Conservation (phyloP, 345 rosid species). For the Luvunga scandens region DNA sequence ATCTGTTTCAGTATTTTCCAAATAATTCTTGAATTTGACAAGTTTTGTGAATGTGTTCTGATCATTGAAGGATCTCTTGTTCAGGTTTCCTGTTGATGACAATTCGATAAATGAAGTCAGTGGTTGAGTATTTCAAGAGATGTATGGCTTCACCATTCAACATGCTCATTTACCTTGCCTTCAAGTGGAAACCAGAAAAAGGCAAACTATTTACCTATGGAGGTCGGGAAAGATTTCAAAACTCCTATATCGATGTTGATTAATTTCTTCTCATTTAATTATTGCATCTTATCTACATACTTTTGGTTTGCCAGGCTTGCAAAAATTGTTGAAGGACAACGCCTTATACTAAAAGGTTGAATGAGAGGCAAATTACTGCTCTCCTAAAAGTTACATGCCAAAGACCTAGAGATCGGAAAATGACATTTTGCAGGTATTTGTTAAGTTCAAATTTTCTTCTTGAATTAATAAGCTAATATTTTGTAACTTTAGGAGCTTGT, state of each 20-base stretch:
- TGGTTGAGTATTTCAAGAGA: constrained; percentile 96
- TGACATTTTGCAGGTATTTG: constrained; percentile 67
- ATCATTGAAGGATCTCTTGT: constrained; percentile 4
- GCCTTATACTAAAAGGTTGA: constrained; percentile 88
- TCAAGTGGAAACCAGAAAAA: constrained; percentile 96
- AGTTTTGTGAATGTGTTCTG: constrained; percentile 8
- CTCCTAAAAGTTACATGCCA: constrained; percentile 94
- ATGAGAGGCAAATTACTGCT: constrained; percentile 92
- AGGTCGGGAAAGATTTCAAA: constrained; percentile 38
- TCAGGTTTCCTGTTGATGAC: constrained; percentile 97
- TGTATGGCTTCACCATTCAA: constrained; percentile 93
- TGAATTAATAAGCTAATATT: background rate
- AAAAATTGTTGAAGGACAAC: constrained; percentile 97
- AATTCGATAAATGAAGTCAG: constrained; percentile 90
- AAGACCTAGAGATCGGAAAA: constrained; percentile 92
- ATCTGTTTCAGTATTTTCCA: background rate
- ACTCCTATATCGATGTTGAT: background rate
- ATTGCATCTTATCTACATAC: constrained; percentile 3
- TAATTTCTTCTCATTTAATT: background rate
- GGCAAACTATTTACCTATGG: constrained; percentile 99
- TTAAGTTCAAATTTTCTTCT: background rate
- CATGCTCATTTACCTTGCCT: constrained; percentile 96
- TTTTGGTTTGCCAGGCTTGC: constrained; percentile 61
- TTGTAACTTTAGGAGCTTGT: background rate
- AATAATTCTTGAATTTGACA: background rate